Conservation (phyloP, 768 basidiomycete species). For the Lactarius vividus region DNA sequence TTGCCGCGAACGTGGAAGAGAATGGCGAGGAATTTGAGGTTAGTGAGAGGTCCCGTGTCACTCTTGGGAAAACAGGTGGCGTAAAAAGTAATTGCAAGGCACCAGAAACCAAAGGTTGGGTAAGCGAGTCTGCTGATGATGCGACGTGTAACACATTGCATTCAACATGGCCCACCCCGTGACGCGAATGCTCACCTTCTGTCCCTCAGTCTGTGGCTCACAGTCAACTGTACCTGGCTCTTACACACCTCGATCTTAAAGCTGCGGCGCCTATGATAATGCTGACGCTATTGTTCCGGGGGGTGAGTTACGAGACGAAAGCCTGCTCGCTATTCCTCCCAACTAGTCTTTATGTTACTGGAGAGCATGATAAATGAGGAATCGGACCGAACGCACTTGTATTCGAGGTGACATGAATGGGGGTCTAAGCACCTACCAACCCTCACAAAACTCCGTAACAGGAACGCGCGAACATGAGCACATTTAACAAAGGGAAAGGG, state of each 20-base stretch:
- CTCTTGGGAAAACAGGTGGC: neutral
- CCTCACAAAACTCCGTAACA: neutral
- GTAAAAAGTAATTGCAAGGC: neutral
- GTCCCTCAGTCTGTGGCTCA: neutral
- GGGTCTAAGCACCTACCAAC: neutral
- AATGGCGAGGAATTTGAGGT: neutral
- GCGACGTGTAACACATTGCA: conserved; percentile 6
- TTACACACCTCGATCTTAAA: neutral
- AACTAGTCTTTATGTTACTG: neutral
- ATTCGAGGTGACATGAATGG: neutral
- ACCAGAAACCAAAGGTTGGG: neutral
- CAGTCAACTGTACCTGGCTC: conserved; percentile 1
- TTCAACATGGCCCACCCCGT: neutral
- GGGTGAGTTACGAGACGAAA: neutral
- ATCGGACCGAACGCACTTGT: neutral
- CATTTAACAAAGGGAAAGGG: neutral
- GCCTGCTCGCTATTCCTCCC: conserved; percentile 1
- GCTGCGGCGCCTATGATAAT: neutral
- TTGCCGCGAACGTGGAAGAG: conserved; percentile 1
- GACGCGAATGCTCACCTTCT: conserved; percentile 4
- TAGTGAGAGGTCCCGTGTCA: neutral
- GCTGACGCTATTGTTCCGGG: neutral
- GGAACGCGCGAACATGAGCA: neutral
- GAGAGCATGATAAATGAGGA: neutral
- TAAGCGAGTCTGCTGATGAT: conserved; percentile 18